Evolutionary conservation across 2,329 filamentous ascomycete genomes (phyloP), one percentile per base, ranked within the genome.

Genomic region (Leptographium galeiforme): DNA sequence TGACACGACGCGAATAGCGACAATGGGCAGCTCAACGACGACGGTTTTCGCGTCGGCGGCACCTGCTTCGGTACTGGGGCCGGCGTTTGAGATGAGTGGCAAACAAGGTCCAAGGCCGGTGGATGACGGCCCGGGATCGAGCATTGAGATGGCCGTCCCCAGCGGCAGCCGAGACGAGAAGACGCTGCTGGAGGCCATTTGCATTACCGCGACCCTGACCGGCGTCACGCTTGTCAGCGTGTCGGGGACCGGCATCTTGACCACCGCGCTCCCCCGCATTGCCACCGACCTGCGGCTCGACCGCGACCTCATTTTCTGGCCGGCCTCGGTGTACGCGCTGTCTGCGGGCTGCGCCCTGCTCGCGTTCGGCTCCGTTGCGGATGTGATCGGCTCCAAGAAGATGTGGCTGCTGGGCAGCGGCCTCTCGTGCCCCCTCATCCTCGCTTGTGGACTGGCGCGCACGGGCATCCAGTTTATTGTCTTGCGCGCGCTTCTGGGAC

Each of bases 401-500:
- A 62, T 70, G 51, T 68, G 65, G 59, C 52, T 70, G 11, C 56
- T 60, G 0, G 69, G 68, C 0, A 65, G 64, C 47, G 62, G 63
- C 32, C 58, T 67, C 2, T 67, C 63, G 32, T 61, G 63, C 0
- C 56, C 58, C 1, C 67, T 68, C 46, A 70, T 66, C 0, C 33
- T 69, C 1, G 68, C 61, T 5, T 58, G 67, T 12, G 67, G 66
- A 0, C 55, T 70, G 0, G 60, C 66, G 0, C 54, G 51, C n/a
- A 67, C 65, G 0, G 67, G 65, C 1, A 57, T 64, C 1, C 67
- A 71, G 51, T 56, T 71, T 45, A 70, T 70, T 10, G 53, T 66
- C 14, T 68, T 70, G 45, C 61, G 69, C 5, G 65, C 64, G 0
- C 50, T 68, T 0, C 60, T 66, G 0, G 69, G 69, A 6, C 55